Percentiles rank a stretch among this genome's conserved stretches.
Conservation (phyloP, 208 protist species). For the Leishmania martiniquensis region DNA sequence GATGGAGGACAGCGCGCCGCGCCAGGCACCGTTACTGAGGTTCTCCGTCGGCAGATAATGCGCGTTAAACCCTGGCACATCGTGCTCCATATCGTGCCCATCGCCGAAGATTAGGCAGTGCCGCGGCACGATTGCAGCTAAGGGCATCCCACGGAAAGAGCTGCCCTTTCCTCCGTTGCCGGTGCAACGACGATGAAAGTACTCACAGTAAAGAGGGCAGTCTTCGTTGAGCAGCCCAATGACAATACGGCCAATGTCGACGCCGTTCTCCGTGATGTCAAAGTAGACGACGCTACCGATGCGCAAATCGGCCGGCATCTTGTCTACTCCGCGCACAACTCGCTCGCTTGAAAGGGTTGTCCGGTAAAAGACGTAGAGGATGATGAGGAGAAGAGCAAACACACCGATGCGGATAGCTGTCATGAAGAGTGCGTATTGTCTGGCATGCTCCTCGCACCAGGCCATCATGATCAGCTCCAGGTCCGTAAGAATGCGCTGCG, state of each 20-base stretch:
- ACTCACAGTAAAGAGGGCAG: conserved; percentile 90
- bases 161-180: conserved; percentile 69
- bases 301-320: conserved; percentile 81
- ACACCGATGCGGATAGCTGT: conserved; percentile 58
- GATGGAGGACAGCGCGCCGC: conserved; percentile 81
- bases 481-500: conserved; percentile 75
- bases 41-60: conserved; percentile 81
- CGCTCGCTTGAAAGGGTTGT: conserved; percentile 81
- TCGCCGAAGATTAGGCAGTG: conserved; percentile 88
- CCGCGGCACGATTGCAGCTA: conserved; percentile 74
- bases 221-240: conserved; percentile 89
- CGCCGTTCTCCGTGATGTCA: conserved; percentile 84
- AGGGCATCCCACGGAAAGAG: conserved; percentile 82
- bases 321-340: conserved; percentile 79
- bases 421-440: conserved; percentile 79
- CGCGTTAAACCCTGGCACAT: conserved; percentile 75
- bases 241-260: conserved; percentile 78
- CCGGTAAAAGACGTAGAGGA: conserved; percentile 86
- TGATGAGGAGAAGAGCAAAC: conserved; percentile 73
- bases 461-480: conserved; percentile 90
- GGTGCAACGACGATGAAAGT: conserved; percentile 88
- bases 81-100: conserved; percentile 74
- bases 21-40: conserved; percentile 72
- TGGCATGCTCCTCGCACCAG: conserved; percentile 88
- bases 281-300: conserved; percentile 92